phyloP scores from a whole-genome alignment of 140 eudicot genomes.

The Erigeron philadelphicus region DNA sequence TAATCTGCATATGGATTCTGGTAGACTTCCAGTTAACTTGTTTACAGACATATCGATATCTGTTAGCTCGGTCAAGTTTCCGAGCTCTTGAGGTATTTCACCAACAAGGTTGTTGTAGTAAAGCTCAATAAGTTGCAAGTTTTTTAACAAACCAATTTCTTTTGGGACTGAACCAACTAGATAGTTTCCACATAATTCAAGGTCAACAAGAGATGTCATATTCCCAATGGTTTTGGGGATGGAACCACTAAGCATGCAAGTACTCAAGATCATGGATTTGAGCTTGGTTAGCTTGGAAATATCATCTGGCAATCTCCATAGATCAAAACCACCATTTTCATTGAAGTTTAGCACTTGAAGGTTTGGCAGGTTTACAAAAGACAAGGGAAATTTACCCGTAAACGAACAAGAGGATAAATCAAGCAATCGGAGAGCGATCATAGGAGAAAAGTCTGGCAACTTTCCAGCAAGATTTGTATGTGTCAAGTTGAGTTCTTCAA shows the following conservation, averaged over 20 bases:
- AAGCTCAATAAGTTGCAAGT: conserved; percentile 60
- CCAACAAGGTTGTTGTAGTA: conserved; percentile 71
- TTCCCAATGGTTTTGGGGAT: conserved; percentile 66
- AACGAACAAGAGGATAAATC: conserved; percentile 61
- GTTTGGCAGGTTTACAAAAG: conserved; percentile 60
- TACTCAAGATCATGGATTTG: conserved; percentile 47
- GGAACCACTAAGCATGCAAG: conserved; percentile 60
- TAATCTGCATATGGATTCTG: conserved; percentile 59
- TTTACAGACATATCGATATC: conserved; percentile 84
- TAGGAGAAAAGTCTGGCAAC: conserved; percentile 60
- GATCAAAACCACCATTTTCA: conserved; percentile 49
- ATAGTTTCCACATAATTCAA: conserved; percentile 65
- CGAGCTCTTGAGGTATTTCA: conserved; percentile 58
- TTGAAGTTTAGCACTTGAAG: conserved; percentile 66
- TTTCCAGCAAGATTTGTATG: conserved; percentile 40
- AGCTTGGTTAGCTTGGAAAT: conserved; percentile 52
- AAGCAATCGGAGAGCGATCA: conserved; percentile 51
- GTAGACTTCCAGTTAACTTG: conserved; percentile 54
- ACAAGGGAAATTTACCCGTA: conserved; percentile 67
- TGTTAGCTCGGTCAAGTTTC: conserved; percentile 54
- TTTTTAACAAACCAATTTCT: conserved; percentile 57
- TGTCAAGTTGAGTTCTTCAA: conserved; percentile 59
- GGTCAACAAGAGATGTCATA: conserved; percentile 77
- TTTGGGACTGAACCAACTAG: conserved; percentile 53
- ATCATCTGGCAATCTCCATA: conserved; percentile 63